A percentile compares a stretch with the other conserved stretches of the same genome.
Conservation (phyloP, 2,329 filamentous ascomycete species). For the Lasiodiplodia theobromae region DNA sequence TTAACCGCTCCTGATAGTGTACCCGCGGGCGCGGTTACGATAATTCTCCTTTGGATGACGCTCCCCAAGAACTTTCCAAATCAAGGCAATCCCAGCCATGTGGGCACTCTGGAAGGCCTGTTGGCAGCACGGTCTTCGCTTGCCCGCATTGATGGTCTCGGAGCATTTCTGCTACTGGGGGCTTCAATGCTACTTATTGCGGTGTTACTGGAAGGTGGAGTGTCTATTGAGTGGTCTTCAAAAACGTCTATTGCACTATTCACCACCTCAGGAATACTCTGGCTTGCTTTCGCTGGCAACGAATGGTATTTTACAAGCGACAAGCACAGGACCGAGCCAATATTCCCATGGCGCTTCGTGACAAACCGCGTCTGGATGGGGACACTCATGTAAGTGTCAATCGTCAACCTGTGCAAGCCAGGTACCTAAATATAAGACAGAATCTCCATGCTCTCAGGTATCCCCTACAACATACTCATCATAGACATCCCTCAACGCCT, state of each 20-base stretch:
- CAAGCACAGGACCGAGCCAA: slow-evolving; percentile 17
- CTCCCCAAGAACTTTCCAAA: slow-evolving; percentile 31
- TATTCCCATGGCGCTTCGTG: slow-evolving; percentile 27
- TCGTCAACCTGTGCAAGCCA: neutral
- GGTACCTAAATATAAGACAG: slow-evolving; percentile 4
- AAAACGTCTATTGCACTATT: slow-evolving; percentile 24
- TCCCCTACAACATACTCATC: slow-evolving; percentile 26
- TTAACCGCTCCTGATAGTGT: slow-evolving; percentile 13
- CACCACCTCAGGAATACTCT: slow-evolving; percentile 17
- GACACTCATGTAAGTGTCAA: slow-evolving; percentile 23
- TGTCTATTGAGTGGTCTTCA: slow-evolving; percentile 31
- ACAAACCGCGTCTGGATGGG: slow-evolving; percentile 26
- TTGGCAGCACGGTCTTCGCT: neutral
- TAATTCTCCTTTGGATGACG: slow-evolving; percentile 19
- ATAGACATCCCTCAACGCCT: slow-evolving; percentile 32
- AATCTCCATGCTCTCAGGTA: slow-evolving; percentile 29
- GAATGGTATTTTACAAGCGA: slow-evolving; percentile 15
- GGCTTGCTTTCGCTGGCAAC: slow-evolving; percentile 22
- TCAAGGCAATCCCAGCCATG: neutral
- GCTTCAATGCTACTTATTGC: slow-evolving; percentile 27
- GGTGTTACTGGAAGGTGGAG: slow-evolving; percentile 29
- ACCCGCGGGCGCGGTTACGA: neutral
- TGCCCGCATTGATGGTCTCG: slow-evolving; percentile 20
- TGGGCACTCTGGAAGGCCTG: too few species aligned
- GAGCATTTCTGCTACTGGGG: slow-evolving; percentile 23